phyloP scores from a whole-genome alignment of 805 yeast species.

The Sugiyamaella mastotermitis region DNA sequence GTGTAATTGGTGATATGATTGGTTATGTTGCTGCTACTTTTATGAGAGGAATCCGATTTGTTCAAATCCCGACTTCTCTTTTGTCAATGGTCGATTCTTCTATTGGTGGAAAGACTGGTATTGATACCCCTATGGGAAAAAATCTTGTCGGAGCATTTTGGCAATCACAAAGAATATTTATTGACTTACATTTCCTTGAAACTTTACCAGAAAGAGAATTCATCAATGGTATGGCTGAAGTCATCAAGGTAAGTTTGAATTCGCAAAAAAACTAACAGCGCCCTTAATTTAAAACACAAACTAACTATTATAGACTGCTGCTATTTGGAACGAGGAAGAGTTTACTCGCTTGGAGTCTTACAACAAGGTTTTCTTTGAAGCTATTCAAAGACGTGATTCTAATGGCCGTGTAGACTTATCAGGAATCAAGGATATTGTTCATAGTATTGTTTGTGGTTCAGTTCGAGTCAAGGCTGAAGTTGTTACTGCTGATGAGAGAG shows the following conservation, averaged over 20 bases:
- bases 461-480: slow-evolving; percentile 90
- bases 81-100: slow-evolving; percentile 98
- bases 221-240: slow-evolving; percentile 98
- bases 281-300: too few relatives aligned
- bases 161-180: slow-evolving; percentile 88
- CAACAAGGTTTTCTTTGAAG: slow-evolving; percentile 60
- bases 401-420: slow-evolving; percentile 55
- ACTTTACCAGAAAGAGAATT: slow-evolving; percentile 91
- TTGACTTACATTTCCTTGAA: slow-evolving; percentile 78
- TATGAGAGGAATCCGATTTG: slow-evolving; percentile 94
- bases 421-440: slow-evolving; percentile 65
- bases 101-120: slow-evolving; percentile 97
- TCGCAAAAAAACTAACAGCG: too few relatives aligned
- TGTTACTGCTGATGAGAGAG: slow-evolving; percentile 90
- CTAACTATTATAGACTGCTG: slow-evolving; percentile 56
- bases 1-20: slow-evolving; percentile 98
- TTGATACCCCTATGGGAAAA: slow-evolving; percentile 93
- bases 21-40: slow-evolving; percentile 99
- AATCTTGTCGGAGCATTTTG: slow-evolving; percentile 96
- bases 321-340: slow-evolving; percentile 91
- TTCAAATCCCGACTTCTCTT: slow-evolving; percentile 90
- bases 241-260: slow-evolving; percentile 49
- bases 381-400: slow-evolving; percentile 47
- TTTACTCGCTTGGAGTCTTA: slow-evolving; percentile 78
- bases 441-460: slow-evolving; percentile 76